Percentiles rank a stretch among this genome's conserved stretches.
Conservation (phyloP, 83 land plant species). For the Picea mariana region DNA sequence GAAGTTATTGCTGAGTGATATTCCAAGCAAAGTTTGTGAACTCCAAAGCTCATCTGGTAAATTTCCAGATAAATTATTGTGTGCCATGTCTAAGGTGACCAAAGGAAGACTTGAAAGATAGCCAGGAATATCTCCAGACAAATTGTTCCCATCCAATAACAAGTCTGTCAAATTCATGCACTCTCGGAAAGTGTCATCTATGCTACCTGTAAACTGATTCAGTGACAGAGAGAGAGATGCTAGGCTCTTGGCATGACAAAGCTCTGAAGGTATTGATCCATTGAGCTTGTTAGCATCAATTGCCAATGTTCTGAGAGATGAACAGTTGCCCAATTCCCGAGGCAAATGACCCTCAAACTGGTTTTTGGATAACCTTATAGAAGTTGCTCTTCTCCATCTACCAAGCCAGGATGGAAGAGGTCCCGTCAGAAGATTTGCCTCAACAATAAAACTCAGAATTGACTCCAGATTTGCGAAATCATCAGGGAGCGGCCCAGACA, state of each 20-base stretch:
- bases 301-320: slow-evolving; percentile 19
- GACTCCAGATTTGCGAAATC: slow-evolving; percentile 22
- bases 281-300: slow-evolving; percentile 32
- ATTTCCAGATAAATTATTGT: slow-evolving; percentile 48
- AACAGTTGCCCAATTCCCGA: slow-evolving; percentile 19
- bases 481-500: slow-evolving; percentile 46
- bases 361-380: slow-evolving; percentile 39
- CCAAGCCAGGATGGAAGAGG: slow-evolving; percentile 41
- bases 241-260: slow-evolving; percentile 35
- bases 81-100: slow-evolving; percentile 46
- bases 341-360: slow-evolving; percentile 37
- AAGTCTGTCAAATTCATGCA: slow-evolving; percentile 44
- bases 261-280: slow-evolving; percentile 33
- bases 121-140: slow-evolving; percentile 50
- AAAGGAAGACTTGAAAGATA: slow-evolving; percentile 47
- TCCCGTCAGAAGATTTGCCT: slow-evolving; percentile 37
- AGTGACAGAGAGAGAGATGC: slow-evolving; percentile 22
- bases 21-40: slow-evolving; percentile 55
- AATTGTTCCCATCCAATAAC: slow-evolving; percentile 32
- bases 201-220: slow-evolving; percentile 40
- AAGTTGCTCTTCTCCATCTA: slow-evolving; percentile 27
- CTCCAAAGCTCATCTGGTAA: slow-evolving; percentile 54
- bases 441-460: slow-evolving; percentile 28
- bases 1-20: slow-evolving; percentile 45
- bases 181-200: slow-evolving; percentile 28